A percentile compares a stretch with the other conserved stretches of the same genome.
Conservation (phyloP, 2,329 filamentous ascomycete species). For the Trichoderma simmonsii region DNA sequence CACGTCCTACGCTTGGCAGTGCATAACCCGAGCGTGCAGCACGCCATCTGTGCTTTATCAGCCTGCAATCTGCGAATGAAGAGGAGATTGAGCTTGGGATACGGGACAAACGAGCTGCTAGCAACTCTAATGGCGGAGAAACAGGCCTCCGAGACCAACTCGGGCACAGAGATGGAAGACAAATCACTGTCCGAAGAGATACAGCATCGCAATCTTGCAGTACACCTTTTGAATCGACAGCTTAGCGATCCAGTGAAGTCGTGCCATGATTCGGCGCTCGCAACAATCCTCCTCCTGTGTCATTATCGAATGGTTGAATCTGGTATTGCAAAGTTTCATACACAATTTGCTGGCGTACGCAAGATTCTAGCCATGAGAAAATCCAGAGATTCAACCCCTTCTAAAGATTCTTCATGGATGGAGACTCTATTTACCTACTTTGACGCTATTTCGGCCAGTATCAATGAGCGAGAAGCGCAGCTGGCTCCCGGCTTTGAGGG, state of each 20-base stretch:
- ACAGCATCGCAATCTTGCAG: constrained; percentile 76
- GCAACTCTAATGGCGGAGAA: constrained; percentile 48
- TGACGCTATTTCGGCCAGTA: constrained; percentile 85
- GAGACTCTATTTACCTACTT: constrained; percentile 92
- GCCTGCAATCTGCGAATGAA: constrained; percentile 90
- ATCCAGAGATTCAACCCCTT: constrained; percentile 45
- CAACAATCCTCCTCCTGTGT: constrained; percentile 82
- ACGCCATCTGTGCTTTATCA: constrained; percentile 85
- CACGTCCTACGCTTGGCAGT: constrained; percentile 77
- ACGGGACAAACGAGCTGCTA: constrained; percentile 50
- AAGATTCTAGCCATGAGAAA: constrained; percentile 75
- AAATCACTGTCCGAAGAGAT: constrained; percentile 73
- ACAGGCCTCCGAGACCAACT: constrained; percentile 42
- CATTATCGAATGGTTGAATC: constrained; percentile 93
- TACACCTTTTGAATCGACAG: constrained; percentile 78
- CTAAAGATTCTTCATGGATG: constrained; percentile 79
- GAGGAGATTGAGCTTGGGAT: constrained; percentile 61
- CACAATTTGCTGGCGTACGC: constrained; percentile 88
- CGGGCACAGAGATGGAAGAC: constrained; percentile 53
- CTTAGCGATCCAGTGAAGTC: constrained; percentile 73
- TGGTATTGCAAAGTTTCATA: constrained; percentile 88
- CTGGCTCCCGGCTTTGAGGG: constrained; percentile 66
- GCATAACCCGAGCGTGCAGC: constrained; percentile 78
- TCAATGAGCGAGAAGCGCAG: constrained; percentile 88
- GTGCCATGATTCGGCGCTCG: constrained; percentile 80